Evolutionary conservation across 148 eudicot species (phyloP).

Genomic region (Linanthus parryae): DNA sequence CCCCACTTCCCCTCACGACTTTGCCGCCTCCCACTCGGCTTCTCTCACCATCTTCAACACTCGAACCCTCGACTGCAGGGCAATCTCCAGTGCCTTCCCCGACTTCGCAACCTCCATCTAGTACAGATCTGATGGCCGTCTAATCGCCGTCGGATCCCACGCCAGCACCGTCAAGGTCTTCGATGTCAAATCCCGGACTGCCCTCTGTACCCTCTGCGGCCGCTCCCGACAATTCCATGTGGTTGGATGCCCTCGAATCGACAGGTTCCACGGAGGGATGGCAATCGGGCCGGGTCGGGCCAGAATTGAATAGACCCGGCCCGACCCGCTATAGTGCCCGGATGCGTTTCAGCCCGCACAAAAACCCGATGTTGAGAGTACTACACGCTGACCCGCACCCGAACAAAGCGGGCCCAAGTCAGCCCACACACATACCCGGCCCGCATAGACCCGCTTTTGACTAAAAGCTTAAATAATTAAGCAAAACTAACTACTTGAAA

Average conservation of each 20-base stretch:
- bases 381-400: no score
- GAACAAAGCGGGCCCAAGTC: no score
- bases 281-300: no score
- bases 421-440: no score
- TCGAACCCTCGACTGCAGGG: slow-evolving; percentile 26
- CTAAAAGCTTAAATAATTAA: no score
- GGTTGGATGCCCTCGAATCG: slow-evolving; percentile 49
- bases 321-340: no score
- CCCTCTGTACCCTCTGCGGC: slow-evolving; percentile 46
- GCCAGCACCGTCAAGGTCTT: slow-evolving; percentile 56
- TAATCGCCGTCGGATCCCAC: slow-evolving; percentile 55
- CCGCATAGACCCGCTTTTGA: no score
- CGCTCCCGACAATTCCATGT: slow-evolving; percentile 56
- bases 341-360: no score
- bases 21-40: slow-evolving; percentile 68
- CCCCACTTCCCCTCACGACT: slow-evolving; percentile 42
- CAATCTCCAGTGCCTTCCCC: slow-evolving; percentile 44
- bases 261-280: slow-evolving; percentile 64
- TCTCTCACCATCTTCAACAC: slow-evolving; percentile 49
- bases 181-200: slow-evolving; percentile 41
- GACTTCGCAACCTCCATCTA: slow-evolving; percentile 62
- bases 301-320: no score
- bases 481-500: no score
- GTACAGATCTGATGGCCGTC: slow-evolving; percentile 63
- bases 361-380: no score